Evolutionary conservation across 2,329 filamentous ascomycete species (phyloP), one percentile per base, ranked within the genome.

Genomic region (Basipetospora chlamydospora): DNA sequence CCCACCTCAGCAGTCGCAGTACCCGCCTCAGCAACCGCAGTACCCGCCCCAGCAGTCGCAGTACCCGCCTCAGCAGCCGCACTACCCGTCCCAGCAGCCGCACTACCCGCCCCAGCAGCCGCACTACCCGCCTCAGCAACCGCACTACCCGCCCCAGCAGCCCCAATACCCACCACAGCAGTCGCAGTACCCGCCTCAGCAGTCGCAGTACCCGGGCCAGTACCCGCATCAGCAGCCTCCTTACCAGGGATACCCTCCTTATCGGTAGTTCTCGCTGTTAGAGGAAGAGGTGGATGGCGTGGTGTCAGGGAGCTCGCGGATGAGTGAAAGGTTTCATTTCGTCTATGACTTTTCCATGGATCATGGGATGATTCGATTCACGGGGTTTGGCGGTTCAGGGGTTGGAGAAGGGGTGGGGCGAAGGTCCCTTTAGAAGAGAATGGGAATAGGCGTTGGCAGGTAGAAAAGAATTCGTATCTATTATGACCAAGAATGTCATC

Each of bases 181-280:
- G 11, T 13, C 35, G 18, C 35, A 21, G 12, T 25, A 30, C 12
- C 26, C 26, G 10, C 35, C 26, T 11, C 35, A 30, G 23, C 33
- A 12, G 35, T 9, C 15, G 6, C 29, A 20, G 29, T 31, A 31
- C 17, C 16, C 16, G 16, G 29, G 29, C 6, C 29, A 31, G 29
- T 31, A 31, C 16, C 29, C 29, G 16, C 16, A 7, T 6, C 22
- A 25, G 12, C 29, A 31, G 29, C 35, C 35, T 13, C 28, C 28
- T n/a, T 37, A 36, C 26, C 25, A 31, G 10, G 28, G 21, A 13
- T 37, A 30, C 10, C 35, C 35, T 7, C 26, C 6, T n/a, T 30
- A 29, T 21, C n/a, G 35, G 35, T 25, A 23, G 25, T n/a, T n/a
- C n/a, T n/a, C n/a, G n/a, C n/a, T n/a, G n/a, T n/a, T n/a, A n/a